Evolutionary conservation across 2,329 filamentous ascomycete species (phyloP).

Genomic region (Ilyonectria robusta): DNA sequence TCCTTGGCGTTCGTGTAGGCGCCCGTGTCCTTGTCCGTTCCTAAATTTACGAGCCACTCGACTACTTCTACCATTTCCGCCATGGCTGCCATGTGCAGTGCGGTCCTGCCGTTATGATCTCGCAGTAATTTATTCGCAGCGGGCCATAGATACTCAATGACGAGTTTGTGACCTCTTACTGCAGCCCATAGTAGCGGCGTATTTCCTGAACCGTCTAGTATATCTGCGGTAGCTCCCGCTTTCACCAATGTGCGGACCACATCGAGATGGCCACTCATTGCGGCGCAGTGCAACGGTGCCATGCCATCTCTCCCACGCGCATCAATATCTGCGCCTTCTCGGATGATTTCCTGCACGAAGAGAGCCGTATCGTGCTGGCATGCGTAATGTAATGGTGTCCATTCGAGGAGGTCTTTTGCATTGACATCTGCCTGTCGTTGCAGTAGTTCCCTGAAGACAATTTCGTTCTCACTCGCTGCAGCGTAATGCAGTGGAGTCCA

Average conservation of each 20-base stretch:
- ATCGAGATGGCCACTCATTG: background rate
- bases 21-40: background rate
- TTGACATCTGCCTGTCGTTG: slow-evolving; percentile 25
- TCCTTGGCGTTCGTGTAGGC: background rate
- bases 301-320: slow-evolving; percentile 15
- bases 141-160: slow-evolving; percentile 19
- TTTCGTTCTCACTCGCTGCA: background rate
- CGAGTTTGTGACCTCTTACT: slow-evolving; percentile 9
- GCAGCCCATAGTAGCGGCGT: slow-evolving; percentile 28
- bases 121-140: slow-evolving; percentile 21
- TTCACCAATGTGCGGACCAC: slow-evolving; percentile 1
- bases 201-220: slow-evolving; percentile 9
- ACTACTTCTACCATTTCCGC: background rate
- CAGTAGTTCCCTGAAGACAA: slow-evolving; percentile 6
- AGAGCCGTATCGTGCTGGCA: background rate
- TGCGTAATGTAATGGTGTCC: slow-evolving; percentile 47
- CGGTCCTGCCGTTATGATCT: slow-evolving; percentile 29
- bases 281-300: slow-evolving; percentile 11
- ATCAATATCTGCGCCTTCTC: background rate
- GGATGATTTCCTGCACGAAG: background rate
- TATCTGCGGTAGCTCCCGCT: background rate
- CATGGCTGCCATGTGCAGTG: slow-evolving; percentile 30
- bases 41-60: background rate
- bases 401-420: slow-evolving; percentile 30
- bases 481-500: slow-evolving; percentile 45